These are phyloP conservation scores for Aquilaria malaccensis DNA, from an alignment of 345 rosid species.

Conservation along the genomic window DNA sequence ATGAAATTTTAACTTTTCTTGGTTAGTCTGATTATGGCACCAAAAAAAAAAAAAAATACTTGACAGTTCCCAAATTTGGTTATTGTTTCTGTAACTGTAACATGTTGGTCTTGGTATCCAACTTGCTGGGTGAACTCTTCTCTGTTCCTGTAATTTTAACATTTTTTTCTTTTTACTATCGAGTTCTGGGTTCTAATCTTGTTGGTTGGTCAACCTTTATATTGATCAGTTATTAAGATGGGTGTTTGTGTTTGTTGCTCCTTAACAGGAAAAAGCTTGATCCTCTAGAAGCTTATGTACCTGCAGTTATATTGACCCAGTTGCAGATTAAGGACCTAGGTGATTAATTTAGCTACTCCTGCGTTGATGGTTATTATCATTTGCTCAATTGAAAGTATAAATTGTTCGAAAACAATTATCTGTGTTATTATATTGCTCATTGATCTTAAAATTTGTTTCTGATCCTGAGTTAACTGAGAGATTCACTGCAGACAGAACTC, in stretches of 20 bases:
- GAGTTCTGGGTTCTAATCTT: no score
- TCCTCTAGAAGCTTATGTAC: slow-evolving; percentile 71
- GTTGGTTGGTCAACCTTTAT: no score
- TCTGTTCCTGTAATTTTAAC: no score
- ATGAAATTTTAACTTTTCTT: neutral
- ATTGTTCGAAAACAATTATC: no score
- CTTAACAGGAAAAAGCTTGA: slow-evolving; percentile 70
- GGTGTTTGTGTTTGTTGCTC: slow-evolving; percentile 1
- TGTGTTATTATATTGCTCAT: no score
- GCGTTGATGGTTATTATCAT: neutral
- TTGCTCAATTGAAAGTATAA: no score
- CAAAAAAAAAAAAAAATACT: neutral
- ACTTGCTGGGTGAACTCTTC: no score
- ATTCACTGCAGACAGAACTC: slow-evolving; percentile 30
- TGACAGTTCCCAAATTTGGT: neutral
- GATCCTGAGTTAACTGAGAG: no score
- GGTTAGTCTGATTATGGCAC: neutral
- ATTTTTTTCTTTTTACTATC: no score
- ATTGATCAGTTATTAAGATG: neutral
- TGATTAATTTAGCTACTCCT: slow-evolving; percentile 12
- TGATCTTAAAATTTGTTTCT: no score
- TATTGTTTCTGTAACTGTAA: no score
- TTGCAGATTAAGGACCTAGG: slow-evolving; percentile 73
- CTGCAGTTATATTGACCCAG: slow-evolving; percentile 70
- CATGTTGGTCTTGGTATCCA: no score